Conservation (phyloP, 2,329 filamentous ascomycete species). For the Alternaria conjuncta region DNA sequence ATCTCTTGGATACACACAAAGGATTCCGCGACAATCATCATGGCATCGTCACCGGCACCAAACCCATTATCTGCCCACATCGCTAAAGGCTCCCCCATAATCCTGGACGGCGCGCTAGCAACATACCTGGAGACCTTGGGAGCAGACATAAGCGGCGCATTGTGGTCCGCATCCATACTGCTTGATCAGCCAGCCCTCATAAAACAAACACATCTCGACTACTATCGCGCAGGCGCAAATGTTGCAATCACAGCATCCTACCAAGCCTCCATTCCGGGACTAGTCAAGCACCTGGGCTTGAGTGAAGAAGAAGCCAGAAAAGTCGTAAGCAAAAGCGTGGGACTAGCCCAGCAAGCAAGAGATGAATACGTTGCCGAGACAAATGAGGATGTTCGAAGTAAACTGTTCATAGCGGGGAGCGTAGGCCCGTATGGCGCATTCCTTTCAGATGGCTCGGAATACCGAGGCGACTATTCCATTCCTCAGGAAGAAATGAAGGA, state of each 20-base stretch:
- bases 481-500: slow-evolving; percentile 41
- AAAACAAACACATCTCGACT: slow-evolving; percentile 52
- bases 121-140: slow-evolving; percentile 56
- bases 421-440: slow-evolving; percentile 58
- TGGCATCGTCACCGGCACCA: slow-evolving; percentile 1
- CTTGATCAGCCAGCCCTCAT: slow-evolving; percentile 51
- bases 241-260: slow-evolving; percentile 57
- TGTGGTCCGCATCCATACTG: slow-evolving; percentile 56
- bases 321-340: slow-evolving; percentile 51
- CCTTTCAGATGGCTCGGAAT: slow-evolving; percentile 56
- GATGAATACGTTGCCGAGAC: slow-evolving; percentile 33
- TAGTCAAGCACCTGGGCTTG: slow-evolving; percentile 48
- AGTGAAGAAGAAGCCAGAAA: slow-evolving; percentile 40
- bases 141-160: slow-evolving; percentile 50
- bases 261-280: slow-evolving; percentile 53
- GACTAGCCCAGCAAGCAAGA: slow-evolving; percentile 49
- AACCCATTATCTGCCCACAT: slow-evolving; percentile 18
- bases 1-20: neutral
- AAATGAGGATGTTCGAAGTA: neutral
- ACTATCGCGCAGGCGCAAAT: slow-evolving; percentile 54
- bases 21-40: neutral
- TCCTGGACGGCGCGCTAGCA: slow-evolving; percentile 57
- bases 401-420: slow-evolving; percentile 52
- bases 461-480: slow-evolving; percentile 52
- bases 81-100: slow-evolving; percentile 33